These are phyloP conservation scores for Rhododendron henanense DNA, from an alignment of 148 eudicot genomes.

Conservation along the genomic window DNA sequence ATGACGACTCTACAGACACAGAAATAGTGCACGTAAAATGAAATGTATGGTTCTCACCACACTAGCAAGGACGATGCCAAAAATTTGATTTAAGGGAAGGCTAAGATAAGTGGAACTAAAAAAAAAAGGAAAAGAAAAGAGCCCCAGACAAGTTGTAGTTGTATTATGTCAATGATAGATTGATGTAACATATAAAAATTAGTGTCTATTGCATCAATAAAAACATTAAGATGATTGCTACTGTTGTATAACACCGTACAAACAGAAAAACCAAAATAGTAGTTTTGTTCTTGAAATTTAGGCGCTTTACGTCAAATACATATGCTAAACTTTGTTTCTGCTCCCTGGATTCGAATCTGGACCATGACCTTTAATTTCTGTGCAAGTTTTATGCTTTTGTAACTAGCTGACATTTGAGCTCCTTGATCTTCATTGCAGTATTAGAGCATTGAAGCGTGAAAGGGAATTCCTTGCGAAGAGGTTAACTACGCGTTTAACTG, in stretches of 20 bases:
- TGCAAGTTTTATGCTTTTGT: not conserved
- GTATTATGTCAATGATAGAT: not conserved
- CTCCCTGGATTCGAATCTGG: not conserved
- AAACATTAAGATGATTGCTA: not conserved
- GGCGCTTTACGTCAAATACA: not conserved
- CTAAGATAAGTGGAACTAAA: not conserved
- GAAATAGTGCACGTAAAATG: not conserved
- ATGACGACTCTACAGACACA: not conserved
- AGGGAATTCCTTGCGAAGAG: constrained; percentile 89
- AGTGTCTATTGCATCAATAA: not conserved
- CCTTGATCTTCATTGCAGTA: constrained; percentile 28
- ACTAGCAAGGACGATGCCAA: not conserved
- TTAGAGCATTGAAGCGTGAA: constrained; percentile 72
- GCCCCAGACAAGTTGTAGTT: not conserved
- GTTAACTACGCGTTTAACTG: constrained; percentile 46
- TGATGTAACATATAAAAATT: not conserved
- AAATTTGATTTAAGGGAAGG: not conserved
- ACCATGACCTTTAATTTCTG: not conserved
- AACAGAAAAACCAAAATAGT: not conserved
- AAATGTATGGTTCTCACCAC: not conserved
- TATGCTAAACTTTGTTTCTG: not conserved
- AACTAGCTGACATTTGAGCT: not conserved
- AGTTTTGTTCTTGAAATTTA: not conserved
- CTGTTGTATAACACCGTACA: no score
- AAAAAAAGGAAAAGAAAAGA: not conserved